Evolutionary conservation across 2,329 filamentous ascomycete species (phyloP), one percentile per base, ranked within the genome.

Genomic region (Truncatella angustata): DNA sequence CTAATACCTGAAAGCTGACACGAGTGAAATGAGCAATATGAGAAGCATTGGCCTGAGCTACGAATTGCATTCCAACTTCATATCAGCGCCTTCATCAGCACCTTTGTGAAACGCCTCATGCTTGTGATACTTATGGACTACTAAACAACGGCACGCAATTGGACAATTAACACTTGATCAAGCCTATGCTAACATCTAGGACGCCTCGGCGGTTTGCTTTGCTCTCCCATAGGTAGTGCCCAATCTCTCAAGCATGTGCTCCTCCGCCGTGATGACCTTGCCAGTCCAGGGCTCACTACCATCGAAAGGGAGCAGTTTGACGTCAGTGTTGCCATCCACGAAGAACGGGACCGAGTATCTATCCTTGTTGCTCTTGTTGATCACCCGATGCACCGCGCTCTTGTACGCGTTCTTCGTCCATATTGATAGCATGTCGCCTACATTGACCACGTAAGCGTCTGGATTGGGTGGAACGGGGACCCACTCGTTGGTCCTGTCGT

Each of bases 201-300:
- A 21, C 16, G 16, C 40, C 40, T 44, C 11, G 14, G 23, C 40
- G 11, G 21, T 9, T 16, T 44, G 40, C 23, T 44, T 44, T 16
- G 51, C 58, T 18, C 54, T 44, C 16, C 57, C 59, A 53, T 64
- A 68, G 9, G 63, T 64, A 10, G 59, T 60, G 2, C 61, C 63
- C 34, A 67, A 59, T 12, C 66, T 51, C 50, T 64, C 58, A 18
- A 70, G 54, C 66, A 70, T 66, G 45, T 70, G 65, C 49, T 66
- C 62, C 51, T 66, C 66, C 0, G 61, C 62, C 5, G 66, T 70
- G 18, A 64, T 26, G 10, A 58, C 56, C 36, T 48, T 55, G 2
- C 59, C 60, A 7, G 54, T 60, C 12, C 53, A 45, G 5, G 60
- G 61, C 49, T 53, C 55, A 46, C 63, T 65, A 12, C 63, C 65